These are phyloP conservation scores for Tetrapisispora nanseiensis DNA, from an alignment of 805 yeast species.

Conservation along the genomic window DNA sequence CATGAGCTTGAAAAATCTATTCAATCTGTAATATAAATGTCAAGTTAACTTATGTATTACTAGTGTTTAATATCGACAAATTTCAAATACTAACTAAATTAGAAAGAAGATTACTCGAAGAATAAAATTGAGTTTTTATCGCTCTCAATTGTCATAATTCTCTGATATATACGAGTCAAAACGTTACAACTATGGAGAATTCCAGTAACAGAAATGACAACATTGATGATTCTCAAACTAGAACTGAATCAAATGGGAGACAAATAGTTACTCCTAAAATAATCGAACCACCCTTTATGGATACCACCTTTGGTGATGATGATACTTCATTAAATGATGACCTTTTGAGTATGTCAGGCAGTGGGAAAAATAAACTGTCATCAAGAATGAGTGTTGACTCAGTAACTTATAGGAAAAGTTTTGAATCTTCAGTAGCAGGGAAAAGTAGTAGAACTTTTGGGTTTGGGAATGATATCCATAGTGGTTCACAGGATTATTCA, in stretches of 20 bases:
- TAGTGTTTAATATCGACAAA: too few relatives aligned
- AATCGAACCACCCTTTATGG: conserved; percentile 1
- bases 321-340: conserved; percentile 29
- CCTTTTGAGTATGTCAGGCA: conserved; percentile 21
- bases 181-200: neutral
- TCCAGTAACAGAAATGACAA: neutral
- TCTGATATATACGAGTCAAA: too few relatives aligned
- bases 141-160: too few relatives aligned
- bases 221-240: neutral
- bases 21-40: too few relatives aligned
- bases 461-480: conserved; percentile 17
- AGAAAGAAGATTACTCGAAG: too few relatives aligned
- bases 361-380: conserved; percentile 9
- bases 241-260: neutral
- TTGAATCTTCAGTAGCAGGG: conserved; percentile 25
- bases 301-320: conserved; percentile 13
- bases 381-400: conserved; percentile 21
- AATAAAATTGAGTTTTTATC: too few relatives aligned
- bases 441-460: conserved; percentile 11
- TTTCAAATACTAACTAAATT: too few relatives aligned
- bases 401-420: conserved; percentile 21
- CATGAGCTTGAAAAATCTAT: too few relatives aligned
- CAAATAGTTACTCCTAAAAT: conserved; percentile 1
- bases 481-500: conserved; percentile 28
- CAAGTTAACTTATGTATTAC: too few relatives aligned